phyloP scores from a whole-genome alignment of 768 basidiomycete genomes.

The Tylopilus subfusipes region DNA sequence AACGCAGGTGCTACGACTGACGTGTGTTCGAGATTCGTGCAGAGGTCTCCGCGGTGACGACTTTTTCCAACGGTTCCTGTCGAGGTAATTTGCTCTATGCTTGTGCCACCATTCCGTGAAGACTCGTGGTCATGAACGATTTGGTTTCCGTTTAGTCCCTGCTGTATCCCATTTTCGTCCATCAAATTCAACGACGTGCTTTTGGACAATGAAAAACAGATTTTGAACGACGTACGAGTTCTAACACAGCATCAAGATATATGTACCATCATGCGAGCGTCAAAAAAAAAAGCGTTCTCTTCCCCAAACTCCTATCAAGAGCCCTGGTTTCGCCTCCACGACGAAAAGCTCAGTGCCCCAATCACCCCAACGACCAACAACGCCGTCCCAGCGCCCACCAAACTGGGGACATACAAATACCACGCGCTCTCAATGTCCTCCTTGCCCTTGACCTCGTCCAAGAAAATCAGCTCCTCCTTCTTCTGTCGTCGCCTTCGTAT shows the following conservation, averaged over 20 bases:
- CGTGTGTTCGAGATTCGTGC: too few relatives aligned
- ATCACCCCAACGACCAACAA: slow-evolving; percentile 75
- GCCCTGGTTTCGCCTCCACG: slow-evolving; percentile 63
- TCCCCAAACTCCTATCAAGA: slow-evolving; percentile 33
- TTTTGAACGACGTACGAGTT: slow-evolving; percentile 1
- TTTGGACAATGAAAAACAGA: background rate
- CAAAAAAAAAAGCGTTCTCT: background rate
- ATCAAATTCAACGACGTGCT: too few relatives aligned
- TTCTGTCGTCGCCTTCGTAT: slow-evolving; percentile 47
- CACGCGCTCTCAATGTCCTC: slow-evolving; percentile 69
- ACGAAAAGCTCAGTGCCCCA: slow-evolving; percentile 71
- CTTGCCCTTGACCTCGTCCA: slow-evolving; percentile 41
- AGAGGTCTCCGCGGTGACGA: too few relatives aligned
- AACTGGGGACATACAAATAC: slow-evolving; percentile 75
- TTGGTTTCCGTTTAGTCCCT: too few relatives aligned
- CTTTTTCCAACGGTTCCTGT: too few relatives aligned
- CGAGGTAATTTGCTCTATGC: too few relatives aligned
- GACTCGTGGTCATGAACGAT: too few relatives aligned
- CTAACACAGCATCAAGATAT: slow-evolving; percentile 15
- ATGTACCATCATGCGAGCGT: slow-evolving; percentile 11
- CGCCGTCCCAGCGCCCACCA: slow-evolving; percentile 84
- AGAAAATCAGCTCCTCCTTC: slow-evolving; percentile 53
- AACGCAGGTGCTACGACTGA: too few relatives aligned
- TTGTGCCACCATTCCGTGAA: too few relatives aligned
- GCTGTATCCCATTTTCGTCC: too few relatives aligned